Evolutionary conservation across 2,329 filamentous ascomycete genomes (phyloP), one percentile per base, ranked within the genome.

Genomic region (Neoscytalidium dimidiatum): DNA sequence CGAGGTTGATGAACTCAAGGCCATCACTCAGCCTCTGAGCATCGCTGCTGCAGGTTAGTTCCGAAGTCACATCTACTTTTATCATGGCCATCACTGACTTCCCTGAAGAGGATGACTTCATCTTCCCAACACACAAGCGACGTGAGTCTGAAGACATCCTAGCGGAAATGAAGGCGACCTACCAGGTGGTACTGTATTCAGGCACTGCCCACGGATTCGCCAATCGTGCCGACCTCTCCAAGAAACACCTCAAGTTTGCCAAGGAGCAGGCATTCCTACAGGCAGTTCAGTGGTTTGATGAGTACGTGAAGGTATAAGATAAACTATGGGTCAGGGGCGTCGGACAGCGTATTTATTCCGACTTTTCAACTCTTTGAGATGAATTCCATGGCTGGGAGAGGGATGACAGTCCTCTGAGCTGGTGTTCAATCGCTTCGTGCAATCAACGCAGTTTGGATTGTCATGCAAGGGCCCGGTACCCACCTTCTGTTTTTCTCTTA

Each of bases 241-340:
- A 88, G 68, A 84, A 83, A 74, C 68, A 80, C 51, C 76, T 85
- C 72, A 87, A 85, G 75, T 94, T 85, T 71, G 89, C 90, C 38
- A 94, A 92, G 84, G 91, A 96, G 79, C 87, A 90, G 79, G 92
- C 92, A 5, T 94, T 95, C 74, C 72, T 83, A 68, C 92, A 95
- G 82, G 92, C 91, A 33, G 82, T 93, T 57, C 75, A 82, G 60
- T 96, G 92, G 92, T 93, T 96, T 69, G 84, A 91, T 69, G 82
- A 88, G 75, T 82, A 85, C 74, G 75, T 90, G 66, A 81, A 80
- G 75, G 67, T 21, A 44, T 68, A 26, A 68, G n/a, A n/a, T n/a
- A n/a, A 49, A 44, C 14, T 17, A 17, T n/a, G 38, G 38, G 14
- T 43, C 6, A 33, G 31, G 11, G 31, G 11, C 31, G 11, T 6